Percentiles rank a stretch among this genome's conserved stretches.
These are phyloP conservation scores for Candida buenavistaensis DNA, from an alignment of 1,139 yeast genomes.

Conservation along the genomic window DNA sequence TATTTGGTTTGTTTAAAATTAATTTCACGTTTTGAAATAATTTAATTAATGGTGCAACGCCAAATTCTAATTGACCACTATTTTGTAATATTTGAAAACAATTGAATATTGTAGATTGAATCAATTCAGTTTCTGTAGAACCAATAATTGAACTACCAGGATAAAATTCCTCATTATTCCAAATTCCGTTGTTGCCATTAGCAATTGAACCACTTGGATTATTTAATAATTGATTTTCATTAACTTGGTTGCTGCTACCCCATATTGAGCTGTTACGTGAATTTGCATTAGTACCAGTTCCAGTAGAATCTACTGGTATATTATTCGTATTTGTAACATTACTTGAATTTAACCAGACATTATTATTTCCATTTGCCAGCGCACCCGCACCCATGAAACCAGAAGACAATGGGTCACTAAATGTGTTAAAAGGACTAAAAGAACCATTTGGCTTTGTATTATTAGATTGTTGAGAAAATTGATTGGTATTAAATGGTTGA, in stretches of 20 bases:
- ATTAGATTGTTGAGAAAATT: constrained; percentile 3
- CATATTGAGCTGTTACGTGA: constrained; percentile 33
- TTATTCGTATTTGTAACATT: constrained; percentile 1
- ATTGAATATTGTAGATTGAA: constrained; percentile 26
- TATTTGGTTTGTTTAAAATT: constrained; percentile 24
- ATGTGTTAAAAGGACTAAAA: too few species aligned
- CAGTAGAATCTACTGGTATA: constrained; percentile 1
- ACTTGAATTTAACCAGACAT: constrained; percentile 23
- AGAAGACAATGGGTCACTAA: constrained; percentile 1
- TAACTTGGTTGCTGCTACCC: constrained; percentile 21
- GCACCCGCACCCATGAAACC: constrained; percentile 12
- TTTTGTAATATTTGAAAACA: constrained; percentile 35
- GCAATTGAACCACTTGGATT: constrained; percentile 5
- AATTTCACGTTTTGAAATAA: constrained; percentile 35
- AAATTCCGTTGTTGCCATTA: constrained; percentile 3
- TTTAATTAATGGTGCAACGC: constrained; percentile 35
- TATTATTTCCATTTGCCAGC: constrained; percentile 10
- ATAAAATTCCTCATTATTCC: neutral
- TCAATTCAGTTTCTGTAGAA: constrained; percentile 11
- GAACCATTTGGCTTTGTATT: constrained; percentile 2
- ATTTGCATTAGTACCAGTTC: constrained; percentile 4
- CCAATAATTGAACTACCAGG: neutral
- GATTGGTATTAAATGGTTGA: constrained; percentile 6
- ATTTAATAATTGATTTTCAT: neutral
- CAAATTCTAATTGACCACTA: constrained; percentile 39